Percentiles rank a stretch among this genome's conserved stretches.
Conservation (phyloP, 2,329 filamentous ascomycete genomes). For the Penicillium freii region DNA sequence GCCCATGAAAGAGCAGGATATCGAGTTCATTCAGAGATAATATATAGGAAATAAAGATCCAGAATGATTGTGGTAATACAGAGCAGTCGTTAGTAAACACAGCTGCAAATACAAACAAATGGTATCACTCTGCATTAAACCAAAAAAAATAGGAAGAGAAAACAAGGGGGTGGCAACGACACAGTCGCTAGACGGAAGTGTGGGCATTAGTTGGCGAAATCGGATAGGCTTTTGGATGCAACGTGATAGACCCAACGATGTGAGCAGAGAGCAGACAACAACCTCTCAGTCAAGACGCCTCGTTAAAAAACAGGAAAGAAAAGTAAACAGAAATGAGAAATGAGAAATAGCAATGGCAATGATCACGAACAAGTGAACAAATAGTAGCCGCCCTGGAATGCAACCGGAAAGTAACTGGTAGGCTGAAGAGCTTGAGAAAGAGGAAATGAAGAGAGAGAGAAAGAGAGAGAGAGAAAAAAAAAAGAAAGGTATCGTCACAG, state of each 20-base stretch:
- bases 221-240: constrained; percentile 25
- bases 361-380: constrained; percentile 11
- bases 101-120: constrained; percentile 28
- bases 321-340: constrained; percentile 1
- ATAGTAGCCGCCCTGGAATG: constrained; percentile 27
- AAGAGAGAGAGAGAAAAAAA: background rate
- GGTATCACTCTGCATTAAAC: constrained; percentile 38
- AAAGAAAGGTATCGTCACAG: constrained; percentile 21
- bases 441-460: constrained; percentile 18
- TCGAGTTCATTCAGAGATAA: constrained; percentile 4
- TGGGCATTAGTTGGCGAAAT: constrained; percentile 23
- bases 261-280: constrained; percentile 18
- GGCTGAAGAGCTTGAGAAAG: constrained; percentile 19
- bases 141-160: constrained; percentile 21
- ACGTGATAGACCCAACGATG: constrained; percentile 21
- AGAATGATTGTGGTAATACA: constrained; percentile 23
- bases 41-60: constrained; percentile 7
- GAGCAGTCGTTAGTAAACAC: constrained; percentile 19
- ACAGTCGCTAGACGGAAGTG: constrained; percentile 27
- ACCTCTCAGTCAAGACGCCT: constrained; percentile 24
- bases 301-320: constrained; percentile 15
- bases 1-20: constrained; percentile 2
- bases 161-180: constrained; percentile 1
- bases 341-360: constrained; percentile 5
- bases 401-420: constrained; percentile 23